Conservation (phyloP, 73 alveolate species). For the Diophrys sp. region DNA sequence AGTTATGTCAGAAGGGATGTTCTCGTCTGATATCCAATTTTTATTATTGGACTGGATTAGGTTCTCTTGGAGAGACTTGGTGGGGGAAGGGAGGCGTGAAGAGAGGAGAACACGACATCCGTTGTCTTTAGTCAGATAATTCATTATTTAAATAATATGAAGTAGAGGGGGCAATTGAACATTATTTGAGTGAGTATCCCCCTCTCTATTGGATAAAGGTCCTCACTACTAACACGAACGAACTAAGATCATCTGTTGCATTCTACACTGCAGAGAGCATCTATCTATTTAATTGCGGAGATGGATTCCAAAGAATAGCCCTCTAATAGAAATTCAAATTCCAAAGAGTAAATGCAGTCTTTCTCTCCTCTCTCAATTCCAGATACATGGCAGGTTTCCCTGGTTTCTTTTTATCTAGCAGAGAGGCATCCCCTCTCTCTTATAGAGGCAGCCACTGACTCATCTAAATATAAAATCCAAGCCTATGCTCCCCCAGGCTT, state of each 20-base stretch:
- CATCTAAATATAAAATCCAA: neutral
- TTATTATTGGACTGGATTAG: too few relatives aligned
- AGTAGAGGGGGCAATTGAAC: too few relatives aligned
- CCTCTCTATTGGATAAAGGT: slow-evolving; percentile 10
- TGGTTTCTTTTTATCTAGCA: slow-evolving; percentile 38
- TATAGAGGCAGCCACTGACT: slow-evolving; percentile 15
- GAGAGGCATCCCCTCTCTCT: slow-evolving; percentile 27
- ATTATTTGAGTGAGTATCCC: too few relatives aligned
- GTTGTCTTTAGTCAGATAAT: too few relatives aligned
- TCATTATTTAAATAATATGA: too few relatives aligned
- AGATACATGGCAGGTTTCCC: slow-evolving; percentile 52
- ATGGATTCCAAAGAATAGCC: slow-evolving; percentile 49
- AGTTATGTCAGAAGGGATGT: too few relatives aligned
- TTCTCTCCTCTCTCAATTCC: slow-evolving; percentile 29
- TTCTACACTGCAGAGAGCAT: neutral
- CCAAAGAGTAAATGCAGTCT: slow-evolving; percentile 19
- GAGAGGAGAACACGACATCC: too few relatives aligned
- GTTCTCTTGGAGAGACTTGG: too few relatives aligned
- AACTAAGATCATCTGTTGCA: neutral
- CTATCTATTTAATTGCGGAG: slow-evolving; percentile 49
- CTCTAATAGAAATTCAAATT: slow-evolving; percentile 21
- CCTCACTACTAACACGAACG: slow-evolving; percentile 7
- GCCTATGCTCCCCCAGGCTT: slow-evolving; percentile 36
- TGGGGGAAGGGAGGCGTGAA: too few relatives aligned
- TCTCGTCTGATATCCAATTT: too few relatives aligned